Evolutionary conservation across 169 alveolate genomes (phyloP), one percentile per base, ranked within the genome.

Genomic region (Cyclospora cayetanensis): DNA sequence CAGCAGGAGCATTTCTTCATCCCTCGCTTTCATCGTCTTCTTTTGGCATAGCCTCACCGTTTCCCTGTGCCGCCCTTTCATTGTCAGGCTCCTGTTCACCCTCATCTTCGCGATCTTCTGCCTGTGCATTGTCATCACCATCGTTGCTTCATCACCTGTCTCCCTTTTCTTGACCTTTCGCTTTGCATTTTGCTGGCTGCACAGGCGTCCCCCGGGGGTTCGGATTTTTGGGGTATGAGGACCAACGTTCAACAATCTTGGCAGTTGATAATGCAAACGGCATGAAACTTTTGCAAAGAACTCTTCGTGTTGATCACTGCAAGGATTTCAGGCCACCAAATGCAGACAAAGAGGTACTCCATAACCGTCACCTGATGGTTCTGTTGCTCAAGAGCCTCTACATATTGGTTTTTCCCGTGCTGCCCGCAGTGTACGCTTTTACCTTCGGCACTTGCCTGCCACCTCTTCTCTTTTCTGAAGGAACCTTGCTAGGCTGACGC

Each of bases 231-330:
- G 98, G 99, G 2, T 99, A 99, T 92, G 99, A 96, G 91, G 99
- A 99, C 95, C 99, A 99, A 95, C 95, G 99, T 90, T 96, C 99
- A 65, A 98, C 99, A 0, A 94, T 99, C n/a, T 96, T 99, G 91
- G 99, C 99, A n/a, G 99, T 99, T 5, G 99, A 99, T 94, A 99
- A 99, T 93, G 97, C 98, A 68, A 98, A 98, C 94, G 99, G 99
- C 65, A 96, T 96, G 93, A 93, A 95, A 37, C 94, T 97, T 82
- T 93, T 98, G 83, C 99, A 98, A 29, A 94, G 98, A 77, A 93
- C 95, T 20, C 92, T 99, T 3, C 96, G 97, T 66, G 99, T 99
- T 12, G 99, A 98, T 92, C 99, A 99, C 94, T 98, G 98, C 63
- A 94, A 94, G 93, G 96, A 98, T 86, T 99, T 97, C 95, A 96